Percentiles rank a stretch among this genome's conserved stretches.
These are phyloP conservation scores for Pythium apleroticum DNA, from an alignment of 352 stramenopile species.

Conservation along the genomic window DNA sequence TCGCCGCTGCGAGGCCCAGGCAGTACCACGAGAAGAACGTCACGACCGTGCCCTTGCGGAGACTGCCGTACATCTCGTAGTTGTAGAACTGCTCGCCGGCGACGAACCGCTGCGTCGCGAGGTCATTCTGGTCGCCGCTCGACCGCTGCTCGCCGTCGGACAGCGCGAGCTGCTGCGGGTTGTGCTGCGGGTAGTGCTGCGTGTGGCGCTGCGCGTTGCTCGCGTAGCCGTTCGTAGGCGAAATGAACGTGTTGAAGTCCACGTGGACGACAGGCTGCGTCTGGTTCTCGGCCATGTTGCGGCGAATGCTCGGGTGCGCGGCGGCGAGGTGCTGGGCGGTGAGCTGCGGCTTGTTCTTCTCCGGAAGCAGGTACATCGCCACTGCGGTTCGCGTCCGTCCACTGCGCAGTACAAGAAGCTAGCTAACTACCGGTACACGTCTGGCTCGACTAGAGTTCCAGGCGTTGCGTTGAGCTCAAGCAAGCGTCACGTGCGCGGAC, in stretches of 20 bases:
- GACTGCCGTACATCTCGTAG: slow-evolving; percentile 35
- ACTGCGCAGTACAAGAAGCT: too few species aligned
- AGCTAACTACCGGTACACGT: too few species aligned
- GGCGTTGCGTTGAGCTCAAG: too few species aligned
- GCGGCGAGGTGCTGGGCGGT: slow-evolving; percentile 13
- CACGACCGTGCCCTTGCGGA: slow-evolving; percentile 30
- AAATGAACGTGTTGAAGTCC: slow-evolving; percentile 23
- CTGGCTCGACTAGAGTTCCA: too few species aligned
- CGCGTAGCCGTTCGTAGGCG: slow-evolving; percentile 5
- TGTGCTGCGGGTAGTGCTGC: not conserved
- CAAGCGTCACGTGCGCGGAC: too few species aligned
- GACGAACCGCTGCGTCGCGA: slow-evolving; percentile 31
- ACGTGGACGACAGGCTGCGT: slow-evolving; percentile 19
- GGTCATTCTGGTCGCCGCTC: slow-evolving; percentile 11
- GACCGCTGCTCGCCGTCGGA: slow-evolving; percentile 8
- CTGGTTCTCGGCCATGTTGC: slow-evolving; percentile 13
- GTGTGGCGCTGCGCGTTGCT: not conserved
- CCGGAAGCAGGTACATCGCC: not conserved
- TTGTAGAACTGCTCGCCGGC: slow-evolving; percentile 40
- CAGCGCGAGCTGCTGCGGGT: slow-evolving; percentile 3
- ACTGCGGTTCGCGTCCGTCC: too few species aligned
- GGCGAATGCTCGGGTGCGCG: slow-evolving; percentile 21
- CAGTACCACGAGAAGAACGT: slow-evolving; percentile 34
- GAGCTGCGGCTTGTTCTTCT: slow-evolving; percentile 6
- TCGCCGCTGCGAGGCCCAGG: slow-evolving; percentile 26